These are phyloP conservation scores for Lumnitzera littorea DNA, from an alignment of 345 rosid genomes.

Conservation along the genomic window DNA sequence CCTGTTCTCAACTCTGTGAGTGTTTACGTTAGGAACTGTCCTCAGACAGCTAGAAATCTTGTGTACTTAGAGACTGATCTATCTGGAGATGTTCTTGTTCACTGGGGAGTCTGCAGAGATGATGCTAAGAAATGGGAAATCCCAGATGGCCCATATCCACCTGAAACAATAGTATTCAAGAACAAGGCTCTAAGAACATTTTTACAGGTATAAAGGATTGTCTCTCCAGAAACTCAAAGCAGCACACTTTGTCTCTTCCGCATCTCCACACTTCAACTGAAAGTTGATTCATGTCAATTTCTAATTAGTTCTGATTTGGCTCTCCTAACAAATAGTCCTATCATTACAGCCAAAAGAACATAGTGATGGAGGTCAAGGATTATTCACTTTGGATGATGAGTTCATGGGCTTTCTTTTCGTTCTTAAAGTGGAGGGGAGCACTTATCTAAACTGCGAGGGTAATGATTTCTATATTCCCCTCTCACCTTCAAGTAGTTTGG, in stretches of 20 bases:
- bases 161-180: constrained; percentile 60
- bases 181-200: constrained; percentile 79
- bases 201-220: constrained; percentile 45
- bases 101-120: constrained; percentile 97
- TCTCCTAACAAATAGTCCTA: constrained; percentile 7
- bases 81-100: constrained; percentile 75
- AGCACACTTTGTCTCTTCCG: not conserved
- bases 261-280: too few relatives aligned
- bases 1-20: constrained; percentile 39
- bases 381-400: constrained; percentile 58
- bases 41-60: constrained; percentile 52
- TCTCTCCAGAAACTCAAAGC: not conserved
- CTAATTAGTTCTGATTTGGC: too few relatives aligned
- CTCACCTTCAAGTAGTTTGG: constrained; percentile 31
- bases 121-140: constrained; percentile 70
- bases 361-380: constrained; percentile 47
- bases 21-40: constrained; percentile 59
- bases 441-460: constrained; percentile 65
- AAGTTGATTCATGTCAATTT: too few relatives aligned
- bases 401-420: constrained; percentile 73
- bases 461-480: constrained; percentile 78
- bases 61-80: constrained; percentile 70
- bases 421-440: constrained; percentile 57
- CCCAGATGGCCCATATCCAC: constrained; percentile 74
- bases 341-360: constrained; percentile 54